These are phyloP conservation scores for Blastomyces gilchristii DNA, from an alignment of 2,329 filamentous ascomycete genomes.

Conservation along the genomic window DNA sequence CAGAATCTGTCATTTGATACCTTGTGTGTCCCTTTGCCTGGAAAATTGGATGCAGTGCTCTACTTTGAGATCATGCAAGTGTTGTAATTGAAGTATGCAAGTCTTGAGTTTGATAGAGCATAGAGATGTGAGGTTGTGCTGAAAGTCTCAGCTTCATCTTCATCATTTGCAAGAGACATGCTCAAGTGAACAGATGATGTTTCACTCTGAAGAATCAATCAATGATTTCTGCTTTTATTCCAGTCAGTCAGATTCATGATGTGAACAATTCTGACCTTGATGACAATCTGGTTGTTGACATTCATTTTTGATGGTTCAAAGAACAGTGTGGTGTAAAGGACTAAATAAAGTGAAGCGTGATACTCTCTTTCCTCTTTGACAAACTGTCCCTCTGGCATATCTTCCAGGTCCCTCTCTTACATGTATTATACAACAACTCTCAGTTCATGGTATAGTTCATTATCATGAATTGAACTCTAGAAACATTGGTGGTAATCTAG, in stretches of 20 bases:
- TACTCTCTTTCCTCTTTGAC: neutral
- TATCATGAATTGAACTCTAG: neutral
- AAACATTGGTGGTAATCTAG: neutral
- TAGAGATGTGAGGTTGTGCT: neutral
- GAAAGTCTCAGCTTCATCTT: neutral
- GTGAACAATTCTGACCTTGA: neutral
- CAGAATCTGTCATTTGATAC: too few species aligned
- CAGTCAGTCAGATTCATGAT: neutral
- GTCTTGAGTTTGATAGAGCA: too few species aligned
- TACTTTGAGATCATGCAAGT: too few species aligned
- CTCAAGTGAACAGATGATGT: neutral
- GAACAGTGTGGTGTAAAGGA: neutral
- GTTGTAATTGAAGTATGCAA: too few species aligned
- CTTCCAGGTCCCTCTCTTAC: neutral
- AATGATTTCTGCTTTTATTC: neutral
- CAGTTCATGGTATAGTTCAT: neutral
- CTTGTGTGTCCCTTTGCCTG: too few species aligned
- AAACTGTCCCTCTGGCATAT: neutral
- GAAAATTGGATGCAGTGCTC: too few species aligned
- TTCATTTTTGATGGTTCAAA: neutral
- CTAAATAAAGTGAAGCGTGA: neutral
- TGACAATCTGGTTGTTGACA: neutral
- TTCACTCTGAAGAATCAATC: neutral
- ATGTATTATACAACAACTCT: neutral
- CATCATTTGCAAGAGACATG: conserved; percentile 2